These are phyloP conservation scores for Mucuna pruriens DNA, from an alignment of 306 rosid species.

Conservation along the genomic window DNA sequence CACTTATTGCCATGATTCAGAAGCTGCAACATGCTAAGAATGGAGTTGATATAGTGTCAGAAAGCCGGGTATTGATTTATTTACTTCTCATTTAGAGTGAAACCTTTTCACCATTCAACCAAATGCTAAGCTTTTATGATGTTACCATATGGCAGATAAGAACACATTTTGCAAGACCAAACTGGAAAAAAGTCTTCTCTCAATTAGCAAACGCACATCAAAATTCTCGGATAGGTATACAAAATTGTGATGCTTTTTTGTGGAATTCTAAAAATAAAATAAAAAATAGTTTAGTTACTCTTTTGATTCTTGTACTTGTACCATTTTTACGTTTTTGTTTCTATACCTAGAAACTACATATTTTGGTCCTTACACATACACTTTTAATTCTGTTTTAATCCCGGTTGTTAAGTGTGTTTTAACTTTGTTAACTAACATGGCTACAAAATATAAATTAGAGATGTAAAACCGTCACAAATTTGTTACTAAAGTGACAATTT, in stretches of 20 bases:
- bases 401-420: no score
- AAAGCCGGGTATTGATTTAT: constrained; percentile 68
- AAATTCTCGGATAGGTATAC: constrained; percentile 67
- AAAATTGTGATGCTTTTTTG: background rate
- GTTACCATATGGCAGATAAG: constrained; percentile 58
- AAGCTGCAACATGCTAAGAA: constrained; percentile 83
- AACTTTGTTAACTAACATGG: no score
- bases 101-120: background rate
- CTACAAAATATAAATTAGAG: no score
- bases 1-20: constrained; percentile 88
- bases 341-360: no score
- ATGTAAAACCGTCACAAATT: no score
- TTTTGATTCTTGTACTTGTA: no score
- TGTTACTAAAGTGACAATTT: no score
- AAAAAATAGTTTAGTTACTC: no score
- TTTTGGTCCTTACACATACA: no score
- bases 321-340: no score
- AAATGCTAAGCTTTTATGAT: constrained; percentile 10
- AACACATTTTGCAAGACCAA: constrained; percentile 93
- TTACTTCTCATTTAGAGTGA: background rate
- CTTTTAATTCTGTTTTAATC: no score
- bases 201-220: constrained; percentile 54
- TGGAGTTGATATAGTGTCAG: constrained; percentile 89
- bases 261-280: constrained; percentile 24
- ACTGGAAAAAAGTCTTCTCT: constrained; percentile 82